Evolutionary conservation across 2,329 filamentous ascomycete species (phyloP), one percentile per base, ranked within the genome.

Genomic region (Hymenoscyphus albidus): DNA sequence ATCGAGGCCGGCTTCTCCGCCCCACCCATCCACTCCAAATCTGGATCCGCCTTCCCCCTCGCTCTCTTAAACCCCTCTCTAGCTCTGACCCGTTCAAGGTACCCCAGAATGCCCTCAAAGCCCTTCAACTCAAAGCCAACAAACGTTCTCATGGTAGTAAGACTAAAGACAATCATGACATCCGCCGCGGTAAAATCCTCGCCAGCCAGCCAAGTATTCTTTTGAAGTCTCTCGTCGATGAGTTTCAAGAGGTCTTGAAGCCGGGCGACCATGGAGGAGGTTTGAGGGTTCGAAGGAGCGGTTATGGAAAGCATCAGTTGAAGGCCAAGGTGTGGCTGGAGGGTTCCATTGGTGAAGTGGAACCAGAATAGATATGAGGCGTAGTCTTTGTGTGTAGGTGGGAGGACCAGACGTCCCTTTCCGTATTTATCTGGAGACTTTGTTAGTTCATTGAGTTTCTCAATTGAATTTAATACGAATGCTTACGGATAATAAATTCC

Each of bases 311-410:
- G 48, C 12, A 18, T 13, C 12, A 54, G 10, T 4, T 22, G 48
- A 77, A 1, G 73, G 68, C 64, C n/a, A 12, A 84, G 65, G 0
- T 73, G 72, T 0, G 80, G 75, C 68, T 77, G 75, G 3, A 85
- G 76, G 1, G 74, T 80, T 40, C 79, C 79, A 70, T 84, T 81
- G 9, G 79, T 77, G 73, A 81, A 88, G 72, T 89, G 84, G 71
- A 85, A 83, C 85, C 85, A 90, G 77, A 85, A 88, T 0, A 90
- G 71, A 68, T 86, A 90, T 60, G 86, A 80, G 1, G 84, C 77
- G 67, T 87, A 90, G 56, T 80, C 78, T 16, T 79, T 74, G 60
- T 84, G 75, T 0, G 73, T 69, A 0, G 83, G 81, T 0, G 70
- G 59, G 0, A 86, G 68, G 10, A 80, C 76, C 0, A 89, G 76